Percentiles rank a stretch among this genome's conserved stretches.
These are phyloP conservation scores for Monosporascus sp. DNA, from an alignment of 2,329 filamentous ascomycete genomes.

Conservation along the genomic window DNA sequence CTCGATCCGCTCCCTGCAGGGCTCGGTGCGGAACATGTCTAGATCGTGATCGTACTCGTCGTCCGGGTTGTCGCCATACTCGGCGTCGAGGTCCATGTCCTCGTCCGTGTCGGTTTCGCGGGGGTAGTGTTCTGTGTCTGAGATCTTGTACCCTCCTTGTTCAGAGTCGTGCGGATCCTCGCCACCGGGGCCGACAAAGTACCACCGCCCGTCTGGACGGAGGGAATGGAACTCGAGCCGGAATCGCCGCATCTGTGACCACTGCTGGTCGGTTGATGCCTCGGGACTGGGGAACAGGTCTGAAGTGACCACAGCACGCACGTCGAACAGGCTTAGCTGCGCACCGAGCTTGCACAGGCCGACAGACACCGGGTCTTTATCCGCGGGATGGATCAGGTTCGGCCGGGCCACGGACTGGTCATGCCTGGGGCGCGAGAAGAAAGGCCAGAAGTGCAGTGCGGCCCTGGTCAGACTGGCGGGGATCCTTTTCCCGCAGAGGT, in stretches of 20 bases:
- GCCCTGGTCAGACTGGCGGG: conserved; percentile 10
- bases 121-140: conserved; percentile 16
- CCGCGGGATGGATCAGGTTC: conserved; percentile 12
- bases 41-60: conserved; percentile 3
- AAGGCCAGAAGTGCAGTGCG: conserved; percentile 11
- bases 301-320: conserved; percentile 15
- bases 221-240: conserved; percentile 15
- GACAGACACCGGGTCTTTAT: conserved; percentile 15
- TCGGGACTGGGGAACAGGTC: conserved; percentile 10
- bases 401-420: conserved; percentile 10
- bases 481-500: conserved; percentile 7
- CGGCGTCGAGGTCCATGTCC: conserved; percentile 7
- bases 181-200: conserved; percentile 18
- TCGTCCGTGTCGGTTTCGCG: conserved; percentile 8
- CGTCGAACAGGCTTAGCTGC: conserved; percentile 12
- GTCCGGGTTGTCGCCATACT: conserved; percentile 7
- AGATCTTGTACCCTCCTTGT: conserved; percentile 12
- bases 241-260: conserved; percentile 15
- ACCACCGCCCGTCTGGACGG: conserved; percentile 17
- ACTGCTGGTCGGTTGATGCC: conserved; percentile 6
- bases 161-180: conserved; percentile 13
- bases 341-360: conserved; percentile 14
- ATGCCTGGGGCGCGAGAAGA: neutral
- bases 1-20: conserved; percentile 12
- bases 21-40: conserved; percentile 19